phyloP scores from a whole-genome alignment of 139 green algal genomes.

The Limnomonas spitsbergensis region DNA sequence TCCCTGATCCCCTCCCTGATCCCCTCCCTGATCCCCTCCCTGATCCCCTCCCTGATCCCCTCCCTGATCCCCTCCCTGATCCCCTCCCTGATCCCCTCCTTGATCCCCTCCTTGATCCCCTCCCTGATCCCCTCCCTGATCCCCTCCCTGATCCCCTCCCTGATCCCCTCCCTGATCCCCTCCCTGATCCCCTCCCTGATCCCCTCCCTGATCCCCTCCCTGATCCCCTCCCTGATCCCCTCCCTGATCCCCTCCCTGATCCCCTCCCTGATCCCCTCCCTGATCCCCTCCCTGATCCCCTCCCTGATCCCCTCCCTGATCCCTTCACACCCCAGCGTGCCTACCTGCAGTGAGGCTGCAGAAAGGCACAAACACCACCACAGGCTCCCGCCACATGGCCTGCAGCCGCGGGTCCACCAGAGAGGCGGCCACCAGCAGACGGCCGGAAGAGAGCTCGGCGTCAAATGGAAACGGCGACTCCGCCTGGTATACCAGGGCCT shows the following conservation, averaged over 20 bases:
- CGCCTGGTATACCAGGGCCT: constrained; percentile 4
- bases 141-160: too few relatives aligned
- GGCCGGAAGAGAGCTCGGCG: not conserved
- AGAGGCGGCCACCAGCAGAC: not conserved
- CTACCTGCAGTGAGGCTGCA: constrained; percentile 5
- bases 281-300: not conserved
- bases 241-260: not conserved
- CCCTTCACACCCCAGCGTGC: not conserved
- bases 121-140: too few relatives aligned
- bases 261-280: not conserved
- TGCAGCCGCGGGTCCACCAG: constrained; percentile 6
- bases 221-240: not conserved
- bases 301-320: not conserved
- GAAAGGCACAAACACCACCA: constrained; percentile 10
- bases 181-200: not conserved
- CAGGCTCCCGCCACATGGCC: not conserved
- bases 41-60: too few relatives aligned
- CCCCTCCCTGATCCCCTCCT: too few relatives aligned
- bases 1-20: too few relatives aligned
- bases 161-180: not conserved
- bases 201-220: not conserved
- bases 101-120: too few relatives aligned
- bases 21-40: too few relatives aligned
- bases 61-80: too few relatives aligned
- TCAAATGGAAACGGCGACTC: constrained; percentile 17